Conservation (phyloP, 1,284 basidiomycete species). For the Exobasidium rhododendri region DNA sequence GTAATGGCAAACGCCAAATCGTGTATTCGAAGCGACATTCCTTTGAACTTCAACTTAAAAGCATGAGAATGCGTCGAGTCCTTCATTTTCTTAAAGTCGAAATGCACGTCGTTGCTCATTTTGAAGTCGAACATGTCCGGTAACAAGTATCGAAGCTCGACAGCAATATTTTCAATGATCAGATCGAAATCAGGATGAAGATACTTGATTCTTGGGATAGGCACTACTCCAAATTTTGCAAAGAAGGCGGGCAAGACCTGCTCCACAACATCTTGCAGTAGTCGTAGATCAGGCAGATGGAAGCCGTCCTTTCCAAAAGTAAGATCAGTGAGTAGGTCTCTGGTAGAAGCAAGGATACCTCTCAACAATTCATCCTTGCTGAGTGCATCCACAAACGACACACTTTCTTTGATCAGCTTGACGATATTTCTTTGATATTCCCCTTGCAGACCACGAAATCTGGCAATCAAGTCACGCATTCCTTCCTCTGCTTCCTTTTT, state of each 20-base stretch:
- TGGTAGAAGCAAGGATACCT: neutral
- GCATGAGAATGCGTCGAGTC: slow-evolving; percentile 14
- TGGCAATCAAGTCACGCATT: neutral
- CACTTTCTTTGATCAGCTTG: neutral
- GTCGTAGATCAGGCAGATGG: slow-evolving; percentile 2
- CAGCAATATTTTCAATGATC: slow-evolving; percentile 24
- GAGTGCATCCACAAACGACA: slow-evolving; percentile 11
- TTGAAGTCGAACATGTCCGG: slow-evolving; percentile 18
- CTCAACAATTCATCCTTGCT: slow-evolving; percentile 13
- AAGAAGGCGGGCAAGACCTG: slow-evolving; percentile 16
- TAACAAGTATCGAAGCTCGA: slow-evolving; percentile 17
- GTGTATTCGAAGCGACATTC: slow-evolving; percentile 22
- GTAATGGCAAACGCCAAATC: slow-evolving; percentile 20
- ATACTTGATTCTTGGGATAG: slow-evolving; percentile 23
- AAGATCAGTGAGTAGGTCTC: slow-evolving; percentile 5
- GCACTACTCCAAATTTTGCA: slow-evolving; percentile 19
- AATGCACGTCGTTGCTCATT: slow-evolving; percentile 22
- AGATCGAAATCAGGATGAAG: slow-evolving; percentile 25
- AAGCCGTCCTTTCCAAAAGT: slow-evolving; percentile 11
- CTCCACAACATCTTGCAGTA: slow-evolving; percentile 13
- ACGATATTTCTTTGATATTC: slow-evolving; percentile 11
- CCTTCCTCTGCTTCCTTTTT: slow-evolving; percentile 15
- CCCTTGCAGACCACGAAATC: slow-evolving; percentile 11
- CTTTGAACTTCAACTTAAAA: slow-evolving; percentile 24
- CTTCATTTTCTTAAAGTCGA: slow-evolving; percentile 20